Base-by-base conservation (phyloP, 1,284 basidiomycete species). In the Pterulicium gracile region DNA sequence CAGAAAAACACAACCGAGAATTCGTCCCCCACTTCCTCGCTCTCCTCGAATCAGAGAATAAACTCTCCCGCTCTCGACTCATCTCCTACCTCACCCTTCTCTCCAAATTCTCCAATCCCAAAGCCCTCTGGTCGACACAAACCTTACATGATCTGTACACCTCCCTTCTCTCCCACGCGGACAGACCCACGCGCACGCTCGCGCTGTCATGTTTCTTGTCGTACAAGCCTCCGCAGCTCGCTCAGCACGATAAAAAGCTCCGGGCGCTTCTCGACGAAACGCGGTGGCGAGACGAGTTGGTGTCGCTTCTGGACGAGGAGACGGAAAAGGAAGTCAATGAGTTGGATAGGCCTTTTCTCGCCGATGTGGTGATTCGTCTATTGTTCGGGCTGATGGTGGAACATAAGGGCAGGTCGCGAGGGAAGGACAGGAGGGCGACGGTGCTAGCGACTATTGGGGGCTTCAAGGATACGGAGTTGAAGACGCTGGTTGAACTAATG, bases 341-440 rank as follows among this genome's bases (percentile, higher is more conserved):
- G 54, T 13, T 39, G n/a, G 36, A 39, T 18, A 39, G 7, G 15
- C 7, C 36, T 10, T 7, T 39, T 7, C 68, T 92, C 5, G 73
- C 97, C n/a, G 79, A 83, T 21, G 69, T 88, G 4, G 61, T 87
- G 44, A 77, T 91, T 15, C 76, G 92, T 14, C 58, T 98, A 1
- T 70, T 97, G 3, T 99, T 88, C 61, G 96, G 96, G 2, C 63
- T 89, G 51, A 88, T 98, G 82, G 73, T 91, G 40, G 89, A 94
- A 56, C 79, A 77, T 51, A 79, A 78, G 48, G 88, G 90, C 1
- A 75, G 84, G 5, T 66, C 73, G 13, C 77, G 77, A 49, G 85
- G 81, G n/a, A 77, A 73, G 0, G 87, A 91, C 47, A 73, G 90
- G 23, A 68, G 88, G 61, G 68, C 79, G 21, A 89, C 92, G 1